Conservation (phyloP, 2,329 filamentous ascomycete species). For the Colletotrichum lindemuthianum region DNA sequence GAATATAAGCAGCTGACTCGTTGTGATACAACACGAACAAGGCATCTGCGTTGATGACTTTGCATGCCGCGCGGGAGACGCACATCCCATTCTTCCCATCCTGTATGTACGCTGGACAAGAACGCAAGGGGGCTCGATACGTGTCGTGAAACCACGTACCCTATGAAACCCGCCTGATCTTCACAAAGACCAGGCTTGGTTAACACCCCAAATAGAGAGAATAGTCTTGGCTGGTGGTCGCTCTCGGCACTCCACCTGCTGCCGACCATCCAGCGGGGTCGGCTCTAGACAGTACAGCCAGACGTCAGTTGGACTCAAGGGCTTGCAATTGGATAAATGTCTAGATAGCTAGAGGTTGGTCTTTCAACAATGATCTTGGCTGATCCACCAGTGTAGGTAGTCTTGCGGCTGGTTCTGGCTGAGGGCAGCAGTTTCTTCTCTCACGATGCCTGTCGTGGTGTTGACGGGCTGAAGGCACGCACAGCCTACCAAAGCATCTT, state of each 20-base stretch:
- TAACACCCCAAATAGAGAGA: too few species aligned
- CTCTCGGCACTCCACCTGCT: slow-evolving; percentile 25
- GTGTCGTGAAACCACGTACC: too few species aligned
- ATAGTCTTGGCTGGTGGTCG: not conserved
- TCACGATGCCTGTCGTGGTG: not conserved
- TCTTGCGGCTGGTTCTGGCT: not conserved
- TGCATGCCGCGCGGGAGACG: too few species aligned
- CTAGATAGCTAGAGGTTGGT: not conserved
- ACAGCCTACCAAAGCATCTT: too few species aligned
- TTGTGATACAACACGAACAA: too few species aligned
- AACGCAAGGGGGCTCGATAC: too few species aligned
- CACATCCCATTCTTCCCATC: too few species aligned
- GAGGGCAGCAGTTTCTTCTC: not conserved
- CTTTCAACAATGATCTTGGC: not conserved
- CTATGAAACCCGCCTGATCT: too few species aligned
- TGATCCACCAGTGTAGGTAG: not conserved
- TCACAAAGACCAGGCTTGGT: too few species aligned
- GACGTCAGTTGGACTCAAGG: not conserved
- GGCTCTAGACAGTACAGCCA: not conserved
- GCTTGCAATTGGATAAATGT: not conserved
- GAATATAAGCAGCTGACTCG: too few species aligned
- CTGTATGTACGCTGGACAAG: too few species aligned
- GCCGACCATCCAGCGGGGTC: slow-evolving; percentile 10
- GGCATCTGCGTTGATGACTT: too few species aligned
- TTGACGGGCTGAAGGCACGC: not conserved